Evolutionary conservation across 2,329 filamentous ascomycete genomes (phyloP).

Genomic region (Hyphodiscus sp.): DNA sequence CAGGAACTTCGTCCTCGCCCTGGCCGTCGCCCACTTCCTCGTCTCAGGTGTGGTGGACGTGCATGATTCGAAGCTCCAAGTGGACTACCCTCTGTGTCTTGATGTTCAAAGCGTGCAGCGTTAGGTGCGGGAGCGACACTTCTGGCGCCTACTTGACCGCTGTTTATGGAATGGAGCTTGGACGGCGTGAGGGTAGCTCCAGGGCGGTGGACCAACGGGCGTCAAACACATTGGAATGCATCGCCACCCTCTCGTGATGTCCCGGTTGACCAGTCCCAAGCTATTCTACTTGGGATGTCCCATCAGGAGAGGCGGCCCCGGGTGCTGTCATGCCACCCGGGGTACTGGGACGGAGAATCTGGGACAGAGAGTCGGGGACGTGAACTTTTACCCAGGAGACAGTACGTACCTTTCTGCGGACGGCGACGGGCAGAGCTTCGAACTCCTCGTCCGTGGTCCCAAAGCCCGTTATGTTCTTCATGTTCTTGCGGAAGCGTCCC

Average conservation of each 20-base stretch:
- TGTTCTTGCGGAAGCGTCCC: constrained; percentile 23
- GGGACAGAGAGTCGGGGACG: neutral
- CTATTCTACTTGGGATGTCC: neutral
- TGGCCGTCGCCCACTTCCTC: too few species aligned
- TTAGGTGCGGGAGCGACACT: constrained; percentile 1
- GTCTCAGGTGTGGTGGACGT: constrained; percentile 1
- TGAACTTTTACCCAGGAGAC: constrained; percentile 1
- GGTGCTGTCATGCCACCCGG: too few species aligned
- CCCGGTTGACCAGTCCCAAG: too few species aligned
- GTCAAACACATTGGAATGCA: neutral
- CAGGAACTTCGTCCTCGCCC: too few species aligned
- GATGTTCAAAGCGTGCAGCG: constrained; percentile 10
- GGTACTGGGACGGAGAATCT: neutral
- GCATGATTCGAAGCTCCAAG: neutral
- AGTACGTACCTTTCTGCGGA: constrained; percentile 43
- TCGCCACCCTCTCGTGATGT: neutral
- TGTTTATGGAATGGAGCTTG: constrained; percentile 1
- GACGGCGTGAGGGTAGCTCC: neutral
- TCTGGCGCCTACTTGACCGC: constrained; percentile 6
- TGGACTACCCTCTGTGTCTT: too few species aligned
- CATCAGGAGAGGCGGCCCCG: neutral
- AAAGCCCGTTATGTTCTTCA: constrained; percentile 28
- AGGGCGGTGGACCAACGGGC: neutral
- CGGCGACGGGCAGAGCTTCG: constrained; percentile 42
- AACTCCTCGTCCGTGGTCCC: constrained; percentile 40